Conservation (phyloP, 2,329 filamentous ascomycete genomes). For the Teratosphaeria zuluensis region DNA sequence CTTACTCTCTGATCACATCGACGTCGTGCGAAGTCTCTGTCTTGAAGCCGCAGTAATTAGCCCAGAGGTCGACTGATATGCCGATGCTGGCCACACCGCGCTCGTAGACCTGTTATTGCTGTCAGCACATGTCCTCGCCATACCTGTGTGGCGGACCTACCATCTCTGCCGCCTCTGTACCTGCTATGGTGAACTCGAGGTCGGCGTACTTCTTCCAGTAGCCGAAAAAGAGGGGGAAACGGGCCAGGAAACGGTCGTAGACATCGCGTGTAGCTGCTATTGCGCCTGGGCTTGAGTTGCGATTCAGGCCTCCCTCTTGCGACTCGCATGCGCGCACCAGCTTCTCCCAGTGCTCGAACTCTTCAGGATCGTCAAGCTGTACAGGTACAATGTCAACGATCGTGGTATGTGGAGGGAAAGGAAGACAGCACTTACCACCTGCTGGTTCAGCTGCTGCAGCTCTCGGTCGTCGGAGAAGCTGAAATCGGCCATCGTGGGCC, state of each 20-base stretch:
- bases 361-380: slow-evolving; percentile 65
- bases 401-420: neutral
- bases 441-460: slow-evolving; percentile 21
- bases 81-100: slow-evolving; percentile 87
- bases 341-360: slow-evolving; percentile 92
- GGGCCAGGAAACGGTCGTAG: slow-evolving; percentile 87
- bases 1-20: slow-evolving; percentile 99
- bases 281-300: slow-evolving; percentile 90
- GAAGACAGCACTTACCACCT: slow-evolving; percentile 15
- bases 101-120: slow-evolving; percentile 66
- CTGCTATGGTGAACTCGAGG: slow-evolving; percentile 90
- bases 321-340: slow-evolving; percentile 72
- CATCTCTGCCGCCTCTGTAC: slow-evolving; percentile 95
- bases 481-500: slow-evolving; percentile 22
- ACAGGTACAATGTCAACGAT: neutral
- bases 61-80: slow-evolving; percentile 92
- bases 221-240: slow-evolving; percentile 90
- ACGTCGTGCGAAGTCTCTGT: slow-evolving; percentile 93
- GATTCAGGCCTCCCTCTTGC: slow-evolving; percentile 86
- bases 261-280: slow-evolving; percentile 77
- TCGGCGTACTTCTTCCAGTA: slow-evolving; percentile 99
- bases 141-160: slow-evolving; percentile 39
- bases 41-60: slow-evolving; percentile 95
- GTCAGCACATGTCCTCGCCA: slow-evolving; percentile 14
- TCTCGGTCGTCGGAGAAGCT: slow-evolving; percentile 22